A percentile compares a stretch with the other conserved stretches of the same genome.
phyloP scores from a whole-genome alignment of 495 filamentous ascomycete species.

The Tuber brumale region DNA sequence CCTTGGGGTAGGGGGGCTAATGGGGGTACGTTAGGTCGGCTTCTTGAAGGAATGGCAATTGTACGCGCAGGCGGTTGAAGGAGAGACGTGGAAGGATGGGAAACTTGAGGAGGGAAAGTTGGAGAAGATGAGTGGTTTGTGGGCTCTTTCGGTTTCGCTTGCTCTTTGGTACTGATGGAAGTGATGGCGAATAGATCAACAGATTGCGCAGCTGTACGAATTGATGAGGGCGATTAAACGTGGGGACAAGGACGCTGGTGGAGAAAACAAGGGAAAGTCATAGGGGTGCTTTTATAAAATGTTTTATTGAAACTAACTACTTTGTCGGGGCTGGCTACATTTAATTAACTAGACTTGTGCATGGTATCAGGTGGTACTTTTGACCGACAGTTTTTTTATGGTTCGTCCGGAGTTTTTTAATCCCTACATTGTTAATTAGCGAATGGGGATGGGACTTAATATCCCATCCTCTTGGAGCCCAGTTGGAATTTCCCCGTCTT shows the following conservation, averaged over 20 bases:
- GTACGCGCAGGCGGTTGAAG: constrained; percentile 86
- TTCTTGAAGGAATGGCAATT: constrained; percentile 95
- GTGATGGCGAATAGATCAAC: constrained; percentile 59
- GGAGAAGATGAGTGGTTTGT: constrained; percentile 90
- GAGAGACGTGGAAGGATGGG: constrained; percentile 70
- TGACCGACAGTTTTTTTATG: background rate
- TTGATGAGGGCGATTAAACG: constrained; percentile 70
- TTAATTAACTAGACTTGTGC: background rate
- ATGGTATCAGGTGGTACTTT: background rate
- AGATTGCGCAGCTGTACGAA: constrained; percentile 88
- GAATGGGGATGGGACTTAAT: background rate
- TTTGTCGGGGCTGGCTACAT: background rate
- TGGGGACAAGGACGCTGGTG: background rate
- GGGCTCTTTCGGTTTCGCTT: background rate
- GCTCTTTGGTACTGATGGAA: constrained; percentile 13
- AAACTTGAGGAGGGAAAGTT: constrained; percentile 70
- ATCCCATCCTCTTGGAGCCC: background rate
- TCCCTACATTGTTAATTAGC: background rate
- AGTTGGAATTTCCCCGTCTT: background rate
- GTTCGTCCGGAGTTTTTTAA: background rate
- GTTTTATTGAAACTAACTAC: background rate
- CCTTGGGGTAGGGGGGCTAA: background rate
- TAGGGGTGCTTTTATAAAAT: background rate
- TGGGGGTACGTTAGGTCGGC: constrained; percentile 58
- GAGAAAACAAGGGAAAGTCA: background rate